Percentiles rank a stretch among this genome's conserved stretches.
Evolutionary conservation across 176 grass and related monocot species (phyloP).

Genomic region (Oryza nivara): DNA sequence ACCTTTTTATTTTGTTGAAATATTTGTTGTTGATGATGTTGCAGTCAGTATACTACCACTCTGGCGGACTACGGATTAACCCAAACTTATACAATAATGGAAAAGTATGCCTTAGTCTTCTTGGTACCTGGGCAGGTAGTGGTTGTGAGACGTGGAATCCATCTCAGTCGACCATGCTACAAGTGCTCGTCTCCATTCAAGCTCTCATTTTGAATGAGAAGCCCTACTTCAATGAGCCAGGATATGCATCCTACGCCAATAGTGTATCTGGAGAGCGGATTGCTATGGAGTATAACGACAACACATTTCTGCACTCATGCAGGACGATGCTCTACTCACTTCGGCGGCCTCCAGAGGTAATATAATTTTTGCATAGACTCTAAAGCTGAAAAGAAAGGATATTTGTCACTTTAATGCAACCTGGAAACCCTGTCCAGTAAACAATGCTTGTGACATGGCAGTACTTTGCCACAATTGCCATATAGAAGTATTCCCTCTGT

Average conservation of each 20-base stretch:
- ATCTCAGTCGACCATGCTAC: constrained; percentile 85
- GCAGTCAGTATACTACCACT: constrained; percentile 74
- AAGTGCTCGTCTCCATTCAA: constrained; percentile 92
- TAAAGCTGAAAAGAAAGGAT: not conserved
- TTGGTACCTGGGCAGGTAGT: constrained; percentile 74
- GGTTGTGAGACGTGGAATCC: constrained; percentile 87
- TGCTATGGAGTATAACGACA: constrained; percentile 64
- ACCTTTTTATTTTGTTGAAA: constrained; percentile 17
- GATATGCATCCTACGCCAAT: constrained; percentile 39
- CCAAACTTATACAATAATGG: constrained; percentile 80
- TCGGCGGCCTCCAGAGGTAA: constrained; percentile 75
- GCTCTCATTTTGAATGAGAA: constrained; percentile 93
- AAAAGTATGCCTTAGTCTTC: constrained; percentile 87
- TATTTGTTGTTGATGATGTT: constrained; percentile 17
- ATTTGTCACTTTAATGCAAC: constrained; percentile 17
- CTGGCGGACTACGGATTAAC: constrained; percentile 77
- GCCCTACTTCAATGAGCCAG: constrained; percentile 92
- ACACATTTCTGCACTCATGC: constrained; percentile 64
- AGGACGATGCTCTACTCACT: constrained; percentile 91
- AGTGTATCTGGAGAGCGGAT: constrained; percentile 35
- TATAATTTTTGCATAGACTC: not conserved
- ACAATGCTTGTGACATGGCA: not conserved
- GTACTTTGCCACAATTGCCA: not conserved
- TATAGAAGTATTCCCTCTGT: not conserved
- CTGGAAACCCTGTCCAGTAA: not conserved